Evolutionary conservation across 768 basidiomycete species (phyloP), one percentile per base, ranked within the genome.

Genomic region (Trichaptum fuscoviolaceum): DNA sequence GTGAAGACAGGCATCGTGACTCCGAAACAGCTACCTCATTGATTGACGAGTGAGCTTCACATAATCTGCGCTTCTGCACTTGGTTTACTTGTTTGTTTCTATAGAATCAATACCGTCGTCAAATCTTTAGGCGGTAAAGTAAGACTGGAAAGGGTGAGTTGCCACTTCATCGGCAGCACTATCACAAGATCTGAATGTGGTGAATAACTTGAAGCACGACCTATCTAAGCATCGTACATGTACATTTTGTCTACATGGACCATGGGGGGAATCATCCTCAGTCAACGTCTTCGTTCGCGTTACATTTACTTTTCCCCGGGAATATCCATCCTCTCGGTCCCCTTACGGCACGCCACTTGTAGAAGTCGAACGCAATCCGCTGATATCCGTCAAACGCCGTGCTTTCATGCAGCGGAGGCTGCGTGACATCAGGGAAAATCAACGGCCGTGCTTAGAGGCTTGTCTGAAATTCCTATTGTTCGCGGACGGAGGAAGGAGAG

Each of bases 191-290:
- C 35, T 69, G 66, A 7, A 70, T 34, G 20, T 60, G 57, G 23
- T 36, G 35, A 1, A 24, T 23, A n/a, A 5, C 23, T 62, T 63
- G 2, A 69, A 90, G 88, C 85, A 86, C 59, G 90, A 91, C 65
- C 78, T 91, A 52, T 80, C 82, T 8, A 91, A 90, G 73, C 87
- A 84, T 70, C 86, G 93, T 10, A 90, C 87, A 17, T 92, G 93
- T 70, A 95, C 93, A 1, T 81, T 97, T 61, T 92, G 93, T 4
- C 79, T 98, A 58, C 87, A 93, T 69, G 93, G 93, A 1, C 95
- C 94, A 1, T 96, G 95, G 95, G 93, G 92, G n/a, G 90, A 90
- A 65, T 85, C 84, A 0, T 89, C 88, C 12, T 90, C 88, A 23
- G 90, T 91, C 7, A 25, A 61, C 23, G 59, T 61, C 59, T 95